Percentiles rank a stretch among this genome's conserved stretches.
These are phyloP conservation scores for Coniochaeta prunicola DNA, from an alignment of 2,329 filamentous ascomycete species.

Conservation along the genomic window DNA sequence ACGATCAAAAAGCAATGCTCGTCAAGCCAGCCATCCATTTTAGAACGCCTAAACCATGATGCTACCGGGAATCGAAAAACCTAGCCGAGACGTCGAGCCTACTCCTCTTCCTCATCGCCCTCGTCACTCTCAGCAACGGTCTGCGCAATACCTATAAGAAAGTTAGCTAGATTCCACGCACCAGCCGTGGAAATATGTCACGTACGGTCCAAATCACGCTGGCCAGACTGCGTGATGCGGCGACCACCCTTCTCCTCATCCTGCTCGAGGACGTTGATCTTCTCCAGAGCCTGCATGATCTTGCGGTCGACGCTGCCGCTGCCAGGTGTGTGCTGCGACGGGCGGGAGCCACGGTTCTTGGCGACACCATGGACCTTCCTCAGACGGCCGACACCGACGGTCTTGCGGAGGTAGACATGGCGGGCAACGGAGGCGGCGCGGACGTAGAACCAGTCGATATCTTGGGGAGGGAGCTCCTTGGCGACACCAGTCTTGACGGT, in stretches of 20 bases:
- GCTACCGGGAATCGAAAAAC: constrained; percentile 26
- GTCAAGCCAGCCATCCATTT: constrained; percentile 20
- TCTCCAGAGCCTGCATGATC: constrained; percentile 94
- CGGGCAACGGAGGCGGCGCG: constrained; percentile 92
- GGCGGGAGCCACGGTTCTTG: constrained; percentile 93
- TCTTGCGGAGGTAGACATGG: constrained; percentile 99
- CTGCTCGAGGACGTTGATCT: constrained; percentile 96
- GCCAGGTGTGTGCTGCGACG: constrained; percentile 92
- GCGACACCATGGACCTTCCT: constrained; percentile 92
- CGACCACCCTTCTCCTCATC: constrained; percentile 98
- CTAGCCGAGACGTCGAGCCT: constrained; percentile 28
- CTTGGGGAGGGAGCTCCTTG: constrained; percentile 97
- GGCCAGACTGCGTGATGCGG: constrained; percentile 94
- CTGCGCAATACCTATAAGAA: constrained; percentile 61
- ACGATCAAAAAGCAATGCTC: constrained; percentile 13
- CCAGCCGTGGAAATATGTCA: constrained; percentile 6
- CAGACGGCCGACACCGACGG: constrained; percentile 94
- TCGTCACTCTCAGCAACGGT: constrained; percentile 69
- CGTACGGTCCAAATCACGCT: constrained; percentile 94
- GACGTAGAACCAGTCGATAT: constrained; percentile 92
- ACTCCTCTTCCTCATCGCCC: constrained; percentile 61
- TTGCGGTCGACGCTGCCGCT: constrained; percentile 95
- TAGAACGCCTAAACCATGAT: constrained; percentile 24
- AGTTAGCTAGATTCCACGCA: neutral
- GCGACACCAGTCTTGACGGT: constrained; percentile 96